These are phyloP conservation scores for Ensete ventricosum DNA, from an alignment of 176 grass and related monocot genomes.

Conservation along the genomic window DNA sequence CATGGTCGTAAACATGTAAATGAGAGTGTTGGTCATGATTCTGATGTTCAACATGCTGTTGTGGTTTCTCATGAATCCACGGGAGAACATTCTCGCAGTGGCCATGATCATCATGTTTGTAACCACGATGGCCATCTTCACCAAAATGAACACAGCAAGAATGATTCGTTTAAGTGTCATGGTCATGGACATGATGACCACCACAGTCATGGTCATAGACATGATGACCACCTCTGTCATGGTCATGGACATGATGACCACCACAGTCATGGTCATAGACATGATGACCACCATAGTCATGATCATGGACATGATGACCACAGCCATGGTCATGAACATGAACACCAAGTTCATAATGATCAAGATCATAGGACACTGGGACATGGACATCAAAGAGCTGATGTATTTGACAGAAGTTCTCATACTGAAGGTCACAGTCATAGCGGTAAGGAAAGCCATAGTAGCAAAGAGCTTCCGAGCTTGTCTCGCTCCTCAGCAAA, in stretches of 20 bases:
- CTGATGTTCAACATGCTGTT: slow-evolving; percentile 7
- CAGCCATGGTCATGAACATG: slow-evolving; percentile 42
- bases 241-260: slow-evolving; percentile 19
- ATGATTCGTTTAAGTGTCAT: not conserved
- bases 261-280: slow-evolving; percentile 15
- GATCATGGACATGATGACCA: slow-evolving; percentile 11
- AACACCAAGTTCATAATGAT: slow-evolving; percentile 30
- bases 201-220: slow-evolving; percentile 14
- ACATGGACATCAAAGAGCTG: slow-evolving; percentile 25
- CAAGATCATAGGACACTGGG: slow-evolving; percentile 21
- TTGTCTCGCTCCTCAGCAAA: not conserved
- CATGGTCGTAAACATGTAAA: slow-evolving; percentile 19
- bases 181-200: slow-evolving; percentile 23
- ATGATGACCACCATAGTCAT: slow-evolving; percentile 15
- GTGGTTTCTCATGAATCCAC: slow-evolving; percentile 16
- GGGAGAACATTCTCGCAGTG: slow-evolving; percentile 31
- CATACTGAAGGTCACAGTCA: slow-evolving; percentile 22
- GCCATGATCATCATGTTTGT: slow-evolving; percentile 10
- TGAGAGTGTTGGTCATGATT: slow-evolving; percentile 2
- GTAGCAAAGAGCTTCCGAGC: slow-evolving; percentile 17
- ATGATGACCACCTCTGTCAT: slow-evolving; percentile 15
- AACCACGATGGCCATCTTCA: slow-evolving; percentile 24
- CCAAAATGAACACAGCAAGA: slow-evolving; percentile 2
- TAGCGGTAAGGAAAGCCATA: slow-evolving; percentile 13
- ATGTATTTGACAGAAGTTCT: slow-evolving; percentile 18